Evolutionary conservation across 306 rosid genomes (phyloP).

Genomic region (Carpinus fangiana): DNA sequence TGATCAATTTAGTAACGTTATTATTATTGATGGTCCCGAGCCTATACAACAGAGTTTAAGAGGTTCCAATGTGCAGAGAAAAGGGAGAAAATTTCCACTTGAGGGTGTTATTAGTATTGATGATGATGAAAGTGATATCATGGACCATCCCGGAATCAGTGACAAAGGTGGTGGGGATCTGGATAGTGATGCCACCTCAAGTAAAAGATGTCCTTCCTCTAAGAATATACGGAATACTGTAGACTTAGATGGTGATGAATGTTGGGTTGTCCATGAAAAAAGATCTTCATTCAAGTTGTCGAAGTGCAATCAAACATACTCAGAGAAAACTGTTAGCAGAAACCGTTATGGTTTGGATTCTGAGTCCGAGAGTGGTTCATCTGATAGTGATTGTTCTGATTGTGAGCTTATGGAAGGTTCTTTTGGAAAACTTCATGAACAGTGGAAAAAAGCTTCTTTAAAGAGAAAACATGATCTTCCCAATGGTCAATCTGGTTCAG

Average conservation of each 20-base stretch:
- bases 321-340: constrained; percentile 38
- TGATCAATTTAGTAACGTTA: constrained; percentile 56
- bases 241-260: constrained; percentile 41
- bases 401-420: constrained; percentile 69
- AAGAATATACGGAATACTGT: constrained; percentile 24
- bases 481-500: constrained; percentile 37
- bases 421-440: constrained; percentile 45
- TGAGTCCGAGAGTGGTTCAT: constrained; percentile 42
- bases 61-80: constrained; percentile 39
- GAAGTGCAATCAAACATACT: constrained; percentile 39
- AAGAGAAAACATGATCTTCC: constrained; percentile 51
- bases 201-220: constrained; percentile 42
- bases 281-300: constrained; percentile 36
- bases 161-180: constrained; percentile 58
- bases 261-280: constrained; percentile 38
- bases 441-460: constrained; percentile 67
- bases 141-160: constrained; percentile 25
- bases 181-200: constrained; percentile 82
- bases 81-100: constrained; percentile 31
- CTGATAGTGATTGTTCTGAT: constrained; percentile 78
- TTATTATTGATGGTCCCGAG: constrained; percentile 50
- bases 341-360: constrained; percentile 49
- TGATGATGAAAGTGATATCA: constrained; percentile 58
- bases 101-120: constrained; percentile 62
- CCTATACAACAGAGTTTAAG: constrained; percentile 26